These are phyloP conservation scores for Letharia lupina DNA, from an alignment of 495 filamentous ascomycete species.

Conservation along the genomic window DNA sequence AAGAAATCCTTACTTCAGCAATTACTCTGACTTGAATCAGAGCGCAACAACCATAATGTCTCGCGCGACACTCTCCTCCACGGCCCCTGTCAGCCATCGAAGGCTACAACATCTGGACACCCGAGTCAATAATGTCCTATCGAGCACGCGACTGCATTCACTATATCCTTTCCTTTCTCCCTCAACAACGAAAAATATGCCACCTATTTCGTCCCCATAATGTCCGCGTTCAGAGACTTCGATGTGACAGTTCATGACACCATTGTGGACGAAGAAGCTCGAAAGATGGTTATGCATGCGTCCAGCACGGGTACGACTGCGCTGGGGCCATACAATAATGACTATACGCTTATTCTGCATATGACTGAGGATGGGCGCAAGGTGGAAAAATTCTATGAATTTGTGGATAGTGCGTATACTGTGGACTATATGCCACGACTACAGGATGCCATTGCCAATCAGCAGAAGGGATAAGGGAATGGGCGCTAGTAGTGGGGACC, in stretches of 20 bases:
- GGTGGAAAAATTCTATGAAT: slow-evolving; percentile 28
- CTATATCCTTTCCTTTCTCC: slow-evolving; percentile 3
- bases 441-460: slow-evolving; percentile 2
- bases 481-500: too few relatives aligned
- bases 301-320: slow-evolving; percentile 26
- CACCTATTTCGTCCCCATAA: slow-evolving; percentile 5
- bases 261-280: slow-evolving; percentile 1
- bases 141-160: background rate
- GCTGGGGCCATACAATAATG: slow-evolving; percentile 29
- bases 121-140: background rate
- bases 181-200: slow-evolving; percentile 11
- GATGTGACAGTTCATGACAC: background rate
- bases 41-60: background rate
- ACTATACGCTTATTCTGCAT: slow-evolving; percentile 29
- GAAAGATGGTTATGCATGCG: slow-evolving; percentile 22
- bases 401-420: slow-evolving; percentile 28
- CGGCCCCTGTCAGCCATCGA: background rate
- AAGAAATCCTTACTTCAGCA: too few relatives aligned
- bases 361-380: slow-evolving; percentile 29
- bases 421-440: background rate
- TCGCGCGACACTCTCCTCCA: background rate
- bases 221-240: background rate
- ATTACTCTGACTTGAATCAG: background rate
- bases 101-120: slow-evolving; percentile 4
- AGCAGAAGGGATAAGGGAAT: background rate